These are phyloP conservation scores for Euphrasia confusa DNA, from an alignment of 257 asterid species.

Conservation along the genomic window DNA sequence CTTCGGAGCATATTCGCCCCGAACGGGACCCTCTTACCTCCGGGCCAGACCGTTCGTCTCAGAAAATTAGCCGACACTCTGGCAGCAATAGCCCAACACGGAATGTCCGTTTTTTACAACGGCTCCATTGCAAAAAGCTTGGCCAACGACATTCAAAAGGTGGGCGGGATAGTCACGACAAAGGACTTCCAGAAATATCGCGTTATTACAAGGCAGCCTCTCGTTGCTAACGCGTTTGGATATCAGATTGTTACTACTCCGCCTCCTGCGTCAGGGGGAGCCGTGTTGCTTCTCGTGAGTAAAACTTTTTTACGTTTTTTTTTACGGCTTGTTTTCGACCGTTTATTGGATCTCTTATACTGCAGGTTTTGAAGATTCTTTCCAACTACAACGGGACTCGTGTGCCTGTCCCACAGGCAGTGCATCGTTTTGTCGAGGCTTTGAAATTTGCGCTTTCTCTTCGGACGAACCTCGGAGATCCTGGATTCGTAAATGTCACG, in stretches of 20 bases:
- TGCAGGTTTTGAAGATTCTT: too few relatives aligned
- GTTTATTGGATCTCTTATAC: too few relatives aligned
- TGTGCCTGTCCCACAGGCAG: not conserved
- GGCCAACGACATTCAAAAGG: conserved; percentile 31
- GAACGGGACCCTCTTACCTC: conserved; percentile 31
- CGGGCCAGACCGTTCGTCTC: conserved; percentile 27
- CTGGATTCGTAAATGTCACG: conserved; percentile 28
- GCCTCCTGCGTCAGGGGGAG: conserved; percentile 53
- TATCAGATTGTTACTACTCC: conserved; percentile 36
- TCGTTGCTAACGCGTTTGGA: conserved; percentile 30
- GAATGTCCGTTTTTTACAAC: conserved; percentile 22
- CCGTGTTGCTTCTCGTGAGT: conserved; percentile 42
- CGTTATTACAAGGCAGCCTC: conserved; percentile 36
- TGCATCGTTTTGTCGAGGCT: conserved; percentile 41
- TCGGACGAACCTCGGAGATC: conserved; percentile 47
- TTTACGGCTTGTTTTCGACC: not conserved
- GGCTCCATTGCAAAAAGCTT: conserved; percentile 36
- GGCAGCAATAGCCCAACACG: conserved; percentile 26
- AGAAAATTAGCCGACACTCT: conserved; percentile 32
- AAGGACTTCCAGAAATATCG: conserved; percentile 35
- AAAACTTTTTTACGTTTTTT: not conserved
- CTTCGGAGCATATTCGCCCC: conserved; percentile 32
- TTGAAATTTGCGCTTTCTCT: conserved; percentile 44
- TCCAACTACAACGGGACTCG: too few relatives aligned
- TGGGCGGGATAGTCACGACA: conserved; percentile 38